Evolutionary conservation across 163 green algal genomes (phyloP), one percentile per base, ranked within the genome.

Genomic region (Chlorella variabilis): DNA sequence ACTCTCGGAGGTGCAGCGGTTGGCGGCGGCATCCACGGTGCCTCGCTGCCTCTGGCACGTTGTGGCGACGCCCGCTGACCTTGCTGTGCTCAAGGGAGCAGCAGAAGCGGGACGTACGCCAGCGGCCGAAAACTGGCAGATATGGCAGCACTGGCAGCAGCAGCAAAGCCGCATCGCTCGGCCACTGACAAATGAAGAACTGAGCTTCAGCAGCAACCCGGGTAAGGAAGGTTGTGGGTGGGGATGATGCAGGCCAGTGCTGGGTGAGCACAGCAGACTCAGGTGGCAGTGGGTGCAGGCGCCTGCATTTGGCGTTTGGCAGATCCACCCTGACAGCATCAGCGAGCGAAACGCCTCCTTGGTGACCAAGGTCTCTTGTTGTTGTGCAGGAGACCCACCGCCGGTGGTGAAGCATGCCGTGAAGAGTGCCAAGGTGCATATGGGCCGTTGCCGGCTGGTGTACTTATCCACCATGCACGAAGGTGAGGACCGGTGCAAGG

Each of bases 71-170:
- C 54, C 54, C 0, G 25, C 27, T n/a, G 73, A 70, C 56, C 15
- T 80, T 3, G 73, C n/a, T 6, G 36, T 36, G 9, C 73, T 80
- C 21, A 36, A 58, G n/a, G 36, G 15, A 3, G 73, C 73, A 21
- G 73, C 73, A 0, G n/a, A 25, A 0, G 39, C 29, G 27, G 54
- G 56, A 0, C 54, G 58, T 9, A 6, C 54, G 3, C 38, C 54
- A 15, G 73, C 73, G 33, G 54, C 73, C 18, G 56, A 70, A 4
- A 70, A 58, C 73, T 80, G 54, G 73, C 27, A 36, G 56, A 31
- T 56, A 11, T 80, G 73, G 73, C 54, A 59, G 45, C 45, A 54
- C 11, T 54, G 11, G 45, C 11, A 54, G 71, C 21, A 5, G 3
- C 27, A 80, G 54, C 73, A 33, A 17, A 27, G 18, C 7, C 4